Evolutionary conservation across 306 rosid species (phyloP).

Genomic region (Calophaca sinica): DNA sequence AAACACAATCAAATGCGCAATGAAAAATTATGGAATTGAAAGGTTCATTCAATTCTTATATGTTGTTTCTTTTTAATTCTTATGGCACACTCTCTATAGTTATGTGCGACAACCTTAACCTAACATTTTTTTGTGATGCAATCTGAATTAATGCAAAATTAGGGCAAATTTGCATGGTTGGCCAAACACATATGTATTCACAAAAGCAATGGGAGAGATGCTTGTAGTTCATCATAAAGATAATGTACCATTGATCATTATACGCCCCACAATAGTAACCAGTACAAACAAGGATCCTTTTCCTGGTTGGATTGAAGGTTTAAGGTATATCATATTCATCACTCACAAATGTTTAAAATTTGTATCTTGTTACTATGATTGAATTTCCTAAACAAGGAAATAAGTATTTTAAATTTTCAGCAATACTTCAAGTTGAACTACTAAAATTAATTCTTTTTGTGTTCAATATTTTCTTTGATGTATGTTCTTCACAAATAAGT

Average conservation of each 20-base stretch:
- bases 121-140: background rate
- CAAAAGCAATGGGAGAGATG: background rate
- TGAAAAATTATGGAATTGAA: conserved; percentile 39
- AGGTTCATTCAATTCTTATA: background rate
- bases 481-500: too few species aligned
- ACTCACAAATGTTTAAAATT: background rate
- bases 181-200: conserved; percentile 51
- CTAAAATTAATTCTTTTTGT: too few species aligned
- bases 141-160: background rate
- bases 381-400: too few species aligned
- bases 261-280: conserved; percentile 9
- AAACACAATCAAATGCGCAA: conserved; percentile 11
- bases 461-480: too few species aligned
- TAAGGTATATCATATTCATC: conserved; percentile 5
- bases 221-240: background rate
- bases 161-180: conserved; percentile 57
- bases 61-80: too few species aligned
- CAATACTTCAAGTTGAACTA: too few species aligned
- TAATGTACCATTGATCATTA: conserved; percentile 27
- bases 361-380: too few species aligned
- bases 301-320: conserved; percentile 33
- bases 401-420: too few species aligned
- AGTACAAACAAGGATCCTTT: conserved; percentile 1
- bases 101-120: background rate
- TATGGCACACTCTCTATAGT: background rate